These are phyloP conservation scores for Hymenoscyphus albidus DNA, from an alignment of 2,329 filamentous ascomycete genomes.

Conservation along the genomic window DNA sequence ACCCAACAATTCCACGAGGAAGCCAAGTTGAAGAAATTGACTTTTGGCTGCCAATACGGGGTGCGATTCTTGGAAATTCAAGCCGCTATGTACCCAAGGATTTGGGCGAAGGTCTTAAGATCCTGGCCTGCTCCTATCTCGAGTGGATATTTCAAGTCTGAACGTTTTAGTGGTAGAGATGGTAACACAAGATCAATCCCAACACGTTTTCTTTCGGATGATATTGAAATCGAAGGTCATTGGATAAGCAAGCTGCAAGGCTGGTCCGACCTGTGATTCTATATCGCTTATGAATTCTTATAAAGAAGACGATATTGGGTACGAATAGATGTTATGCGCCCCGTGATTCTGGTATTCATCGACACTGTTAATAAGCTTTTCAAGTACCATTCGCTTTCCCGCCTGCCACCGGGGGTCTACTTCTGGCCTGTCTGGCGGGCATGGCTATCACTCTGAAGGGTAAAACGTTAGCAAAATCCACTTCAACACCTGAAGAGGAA, in stretches of 20 bases:
- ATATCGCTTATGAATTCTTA: not conserved
- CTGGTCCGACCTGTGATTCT: not conserved
- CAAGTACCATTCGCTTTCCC: not conserved
- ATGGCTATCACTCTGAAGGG: slow-evolving; percentile 31
- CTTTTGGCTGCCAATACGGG: no score
- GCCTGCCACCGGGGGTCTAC: slow-evolving; percentile 12
- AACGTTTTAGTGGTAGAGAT: not conserved
- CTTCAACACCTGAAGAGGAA: not conserved
- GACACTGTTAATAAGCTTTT: not conserved
- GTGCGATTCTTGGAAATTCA: not conserved
- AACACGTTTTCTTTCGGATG: not conserved
- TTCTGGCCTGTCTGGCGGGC: slow-evolving; percentile 28
- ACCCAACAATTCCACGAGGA: not conserved
- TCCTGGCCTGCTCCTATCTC: not conserved
- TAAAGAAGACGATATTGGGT: not conserved
- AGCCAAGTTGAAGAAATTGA: not conserved
- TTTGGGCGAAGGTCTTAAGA: not conserved
- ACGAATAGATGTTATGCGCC: not conserved
- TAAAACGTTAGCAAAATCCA: not conserved
- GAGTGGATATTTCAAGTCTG: not conserved
- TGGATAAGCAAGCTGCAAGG: not conserved
- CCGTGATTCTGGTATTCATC: not conserved
- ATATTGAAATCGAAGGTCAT: not conserved
- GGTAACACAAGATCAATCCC: not conserved
- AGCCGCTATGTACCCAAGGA: no score